phyloP scores from a whole-genome alignment of 1,284 basidiomycete genomes.

The Rhodotorula sp. region DNA sequence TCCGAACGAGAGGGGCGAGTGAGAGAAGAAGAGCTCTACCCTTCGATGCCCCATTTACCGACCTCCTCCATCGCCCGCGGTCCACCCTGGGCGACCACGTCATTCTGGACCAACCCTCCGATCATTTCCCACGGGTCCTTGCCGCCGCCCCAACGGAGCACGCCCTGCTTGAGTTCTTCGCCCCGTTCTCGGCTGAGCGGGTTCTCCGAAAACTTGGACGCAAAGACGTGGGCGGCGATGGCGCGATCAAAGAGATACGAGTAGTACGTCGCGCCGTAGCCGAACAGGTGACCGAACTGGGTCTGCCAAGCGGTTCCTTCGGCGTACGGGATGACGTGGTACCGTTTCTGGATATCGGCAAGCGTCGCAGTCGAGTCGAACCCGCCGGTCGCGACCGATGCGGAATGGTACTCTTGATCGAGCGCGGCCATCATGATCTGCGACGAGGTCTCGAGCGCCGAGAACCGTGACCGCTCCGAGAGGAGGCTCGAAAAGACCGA shows the following conservation, averaged over 20 bases:
- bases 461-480: conserved; percentile 43
- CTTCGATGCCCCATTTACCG: conserved; percentile 76
- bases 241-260: conserved; percentile 95
- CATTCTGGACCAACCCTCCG: conserved; percentile 65
- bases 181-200: conserved; percentile 55
- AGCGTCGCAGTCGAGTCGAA: conserved; percentile 68
- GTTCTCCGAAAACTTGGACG: conserved; percentile 63
- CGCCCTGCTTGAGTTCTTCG: conserved; percentile 73
- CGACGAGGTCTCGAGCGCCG: conserved; percentile 73
- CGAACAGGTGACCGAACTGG: conserved; percentile 91
- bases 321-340: conserved; percentile 77
- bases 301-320: conserved; percentile 86
- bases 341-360: conserved; percentile 63
- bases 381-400: conserved; percentile 42
- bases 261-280: conserved; percentile 97
- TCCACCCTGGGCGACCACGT: conserved; percentile 67
- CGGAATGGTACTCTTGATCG: conserved; percentile 88
- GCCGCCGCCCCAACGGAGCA: conserved; percentile 81
- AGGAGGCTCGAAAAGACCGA: conserved; percentile 57
- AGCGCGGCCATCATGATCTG: conserved; percentile 87
- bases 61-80: conserved; percentile 81
- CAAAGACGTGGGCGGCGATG: conserved; percentile 88
- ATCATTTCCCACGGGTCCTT: conserved; percentile 94
- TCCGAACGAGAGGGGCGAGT: not conserved
- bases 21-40: not conserved